These are phyloP conservation scores for Eucalyptus erythrocorys DNA, from an alignment of 345 rosid genomes.

Conservation along the genomic window DNA sequence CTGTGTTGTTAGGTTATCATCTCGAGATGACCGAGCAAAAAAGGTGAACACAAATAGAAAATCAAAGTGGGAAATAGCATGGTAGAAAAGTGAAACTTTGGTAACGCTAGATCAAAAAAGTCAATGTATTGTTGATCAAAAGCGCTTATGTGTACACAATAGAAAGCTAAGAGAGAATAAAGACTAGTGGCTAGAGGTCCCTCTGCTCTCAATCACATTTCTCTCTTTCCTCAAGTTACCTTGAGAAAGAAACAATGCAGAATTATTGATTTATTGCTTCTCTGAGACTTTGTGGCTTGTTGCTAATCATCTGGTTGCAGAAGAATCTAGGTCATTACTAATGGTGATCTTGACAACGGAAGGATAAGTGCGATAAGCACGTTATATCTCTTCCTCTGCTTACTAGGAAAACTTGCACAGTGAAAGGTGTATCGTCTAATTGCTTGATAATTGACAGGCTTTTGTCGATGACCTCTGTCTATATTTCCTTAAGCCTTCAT, in stretches of 20 bases:
- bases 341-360: neutral
- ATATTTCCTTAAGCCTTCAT: neutral
- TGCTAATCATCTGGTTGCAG: neutral
- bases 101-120: neutral
- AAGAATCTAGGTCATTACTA: neutral
- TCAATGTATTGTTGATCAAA: neutral
- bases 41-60: no score
- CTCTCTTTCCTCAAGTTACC: no score
- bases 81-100: neutral
- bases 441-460: neutral
- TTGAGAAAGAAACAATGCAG: no score
- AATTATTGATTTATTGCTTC: neutral
- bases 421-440: neutral
- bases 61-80: neutral
- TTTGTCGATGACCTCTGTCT: neutral
- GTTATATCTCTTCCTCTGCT: neutral
- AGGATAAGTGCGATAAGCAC: neutral
- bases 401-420: neutral
- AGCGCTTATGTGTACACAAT: neutral
- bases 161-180: neutral
- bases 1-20: neutral
- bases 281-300: neutral
- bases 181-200: neutral
- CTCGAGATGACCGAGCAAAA: neutral
- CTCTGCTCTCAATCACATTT: neutral